Evolutionary conservation across 192 early-diverging fungal genomes (phyloP), one percentile per base, ranked within the genome.

Genomic region (Backusella morwellensis): DNA sequence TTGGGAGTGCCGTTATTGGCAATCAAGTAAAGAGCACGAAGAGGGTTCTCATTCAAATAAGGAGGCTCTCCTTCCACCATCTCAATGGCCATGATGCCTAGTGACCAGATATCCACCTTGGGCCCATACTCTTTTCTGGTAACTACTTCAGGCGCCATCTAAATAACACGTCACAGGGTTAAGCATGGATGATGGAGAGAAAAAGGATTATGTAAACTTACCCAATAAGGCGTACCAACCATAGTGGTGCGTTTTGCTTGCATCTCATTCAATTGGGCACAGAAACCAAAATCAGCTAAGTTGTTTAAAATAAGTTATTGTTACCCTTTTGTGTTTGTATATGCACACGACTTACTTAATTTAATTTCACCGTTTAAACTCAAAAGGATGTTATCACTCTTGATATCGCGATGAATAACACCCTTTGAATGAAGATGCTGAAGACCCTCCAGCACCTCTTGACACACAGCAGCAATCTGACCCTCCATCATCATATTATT

Each of bases 131-230:
- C 92, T 83, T 95, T 94, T 54, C 90, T 92, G 74, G 86, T 93
- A 4, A 96, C 93, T 6, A 96, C 95, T 82, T 96, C 95, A 47
- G 95, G 95, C 54, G 95, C 92, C 95, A 96, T 96, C 80, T 77
- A 70, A 47, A 40, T 3, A 40, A 40, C 3, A 40, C 38, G 6
- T 32, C 38, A 1, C 38, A 35, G n/a, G 7, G 21, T 35, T 66
- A 21, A 7, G 19, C 19, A 54, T 54, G 19, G 17, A n/a, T 1
- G 17, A 54, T 21, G 19, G 7, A 21, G 32, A 3, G 32, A 40
- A 6, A 23, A n/a, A 6, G 21, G n/a, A 63, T 29, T 1, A 63
- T 63, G 56, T 29, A 34, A 2, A 42, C 69, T 80, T 80, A 80
- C 79, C 95, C 95, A 95, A 85, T 93, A 96, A 29, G 95, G 93